Evolutionary conservation across 1,139 yeast species (phyloP).

Genomic region (Protomyces macrosporus): DNA sequence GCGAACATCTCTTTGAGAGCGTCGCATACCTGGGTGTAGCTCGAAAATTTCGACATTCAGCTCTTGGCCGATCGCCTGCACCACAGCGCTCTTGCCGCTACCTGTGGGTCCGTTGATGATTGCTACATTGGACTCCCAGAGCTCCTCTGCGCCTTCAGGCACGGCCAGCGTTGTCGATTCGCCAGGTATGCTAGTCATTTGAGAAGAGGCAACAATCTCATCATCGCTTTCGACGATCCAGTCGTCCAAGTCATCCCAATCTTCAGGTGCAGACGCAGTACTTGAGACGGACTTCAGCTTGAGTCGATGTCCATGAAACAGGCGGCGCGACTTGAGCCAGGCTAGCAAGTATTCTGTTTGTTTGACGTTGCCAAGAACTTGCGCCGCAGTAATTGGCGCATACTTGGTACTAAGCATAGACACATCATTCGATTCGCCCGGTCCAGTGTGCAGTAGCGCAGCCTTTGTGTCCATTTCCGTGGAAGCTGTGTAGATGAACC

Average conservation of each 20-base stretch:
- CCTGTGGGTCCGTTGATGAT: conserved; percentile 70
- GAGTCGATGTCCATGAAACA: neutral
- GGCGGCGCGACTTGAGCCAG: conserved; percentile 20
- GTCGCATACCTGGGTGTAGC: conserved; percentile 63
- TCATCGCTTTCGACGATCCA: neutral
- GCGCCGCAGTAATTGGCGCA: conserved; percentile 9
- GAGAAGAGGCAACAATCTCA: neutral
- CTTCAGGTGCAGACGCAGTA: neutral
- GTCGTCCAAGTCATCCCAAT: neutral
- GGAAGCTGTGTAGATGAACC: neutral
- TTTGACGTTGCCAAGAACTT: conserved; percentile 13
- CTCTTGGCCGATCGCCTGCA: conserved; percentile 63
- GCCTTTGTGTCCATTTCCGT: no score
- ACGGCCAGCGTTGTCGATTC: no score
- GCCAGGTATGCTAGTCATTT: neutral
- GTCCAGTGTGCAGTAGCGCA: no score
- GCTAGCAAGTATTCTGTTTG: conserved; percentile 7
- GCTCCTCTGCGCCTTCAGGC: conserved; percentile 1
- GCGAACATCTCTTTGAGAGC: conserved; percentile 67
- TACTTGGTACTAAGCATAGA: neutral
- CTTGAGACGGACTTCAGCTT: neutral
- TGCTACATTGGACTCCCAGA: conserved; percentile 35
- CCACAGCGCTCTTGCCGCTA: conserved; percentile 70
- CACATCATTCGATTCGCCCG: neutral
- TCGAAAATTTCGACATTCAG: conserved; percentile 74